Conservation (phyloP, 768 basidiomycete genomes). For the Punctularia strigosozonata region DNA sequence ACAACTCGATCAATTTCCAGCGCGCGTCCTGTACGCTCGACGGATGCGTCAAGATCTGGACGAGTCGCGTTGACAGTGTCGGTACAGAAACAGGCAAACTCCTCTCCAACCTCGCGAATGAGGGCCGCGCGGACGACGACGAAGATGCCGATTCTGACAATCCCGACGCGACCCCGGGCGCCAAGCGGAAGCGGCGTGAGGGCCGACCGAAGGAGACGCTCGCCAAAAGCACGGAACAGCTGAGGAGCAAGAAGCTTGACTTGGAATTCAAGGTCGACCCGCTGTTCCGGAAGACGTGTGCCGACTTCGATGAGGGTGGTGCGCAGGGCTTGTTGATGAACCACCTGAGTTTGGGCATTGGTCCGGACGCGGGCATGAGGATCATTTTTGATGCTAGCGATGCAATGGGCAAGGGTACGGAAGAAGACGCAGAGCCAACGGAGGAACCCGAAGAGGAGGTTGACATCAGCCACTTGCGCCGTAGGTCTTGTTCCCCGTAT, state of each 20-base stretch:
- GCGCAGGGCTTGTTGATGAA: slow-evolving; percentile 96
- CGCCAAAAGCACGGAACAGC: slow-evolving; percentile 72
- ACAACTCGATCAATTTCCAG: slow-evolving; percentile 98
- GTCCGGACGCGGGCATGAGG: slow-evolving; percentile 70
- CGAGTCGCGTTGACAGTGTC: slow-evolving; percentile 91
- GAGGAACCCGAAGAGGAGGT: slow-evolving; percentile 62
- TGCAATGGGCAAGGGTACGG: slow-evolving; percentile 61
- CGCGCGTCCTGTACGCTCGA: slow-evolving; percentile 96
- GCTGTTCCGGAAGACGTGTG: slow-evolving; percentile 93
- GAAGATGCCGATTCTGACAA: slow-evolving; percentile 47
- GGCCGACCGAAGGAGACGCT: slow-evolving; percentile 74
- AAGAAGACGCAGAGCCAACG: slow-evolving; percentile 53
- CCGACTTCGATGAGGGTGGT: slow-evolving; percentile 97
- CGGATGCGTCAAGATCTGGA: slow-evolving; percentile 99
- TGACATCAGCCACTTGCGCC: slow-evolving; percentile 49
- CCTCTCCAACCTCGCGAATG: slow-evolving; percentile 72
- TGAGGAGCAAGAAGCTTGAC: slow-evolving; percentile 88
- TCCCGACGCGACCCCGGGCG: slow-evolving; percentile 54
- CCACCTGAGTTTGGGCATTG: slow-evolving; percentile 70
- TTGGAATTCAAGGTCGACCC: slow-evolving; percentile 96
- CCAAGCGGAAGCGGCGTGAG: slow-evolving; percentile 47
- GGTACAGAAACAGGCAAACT: slow-evolving; percentile 95
- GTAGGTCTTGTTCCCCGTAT: slow-evolving; percentile 25
- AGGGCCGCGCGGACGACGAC: slow-evolving; percentile 47
- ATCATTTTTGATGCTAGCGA: slow-evolving; percentile 97